Percentiles rank a stretch among this genome's conserved stretches.
Conservation (phyloP, 176 grass and related monocot species). For the Carex cristatella region DNA sequence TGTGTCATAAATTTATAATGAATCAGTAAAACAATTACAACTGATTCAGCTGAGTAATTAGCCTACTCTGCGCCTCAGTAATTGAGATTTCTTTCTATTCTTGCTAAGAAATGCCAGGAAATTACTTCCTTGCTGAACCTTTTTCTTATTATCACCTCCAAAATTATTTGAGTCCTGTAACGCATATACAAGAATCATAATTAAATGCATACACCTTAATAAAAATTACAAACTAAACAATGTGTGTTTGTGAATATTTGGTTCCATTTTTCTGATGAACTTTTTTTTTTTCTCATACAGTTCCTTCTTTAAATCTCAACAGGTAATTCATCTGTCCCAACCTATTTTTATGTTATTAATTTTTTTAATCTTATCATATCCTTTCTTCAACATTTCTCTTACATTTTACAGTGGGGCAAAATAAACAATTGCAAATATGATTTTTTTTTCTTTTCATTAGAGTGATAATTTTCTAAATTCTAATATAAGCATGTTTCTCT, state of each 20-base stretch:
- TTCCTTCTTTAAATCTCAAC: neutral
- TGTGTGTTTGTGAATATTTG: neutral
- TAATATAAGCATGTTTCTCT: neutral
- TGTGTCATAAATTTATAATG: neutral
- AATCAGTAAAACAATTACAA: constrained; percentile 6
- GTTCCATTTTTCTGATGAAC: neutral
- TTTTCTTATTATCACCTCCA: constrained; percentile 43
- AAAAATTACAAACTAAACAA: neutral
- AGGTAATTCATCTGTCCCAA: neutral
- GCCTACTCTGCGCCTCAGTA: constrained; percentile 12
- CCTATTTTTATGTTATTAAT: neutral
- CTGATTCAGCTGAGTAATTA: neutral
- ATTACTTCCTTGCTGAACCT: constrained; percentile 37
- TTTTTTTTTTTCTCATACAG: too few relatives aligned
- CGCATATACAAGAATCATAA: neutral
- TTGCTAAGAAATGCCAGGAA: constrained; percentile 56
- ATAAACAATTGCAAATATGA: neutral
- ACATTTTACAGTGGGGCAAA: neutral
- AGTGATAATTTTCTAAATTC: neutral
- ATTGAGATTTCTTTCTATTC: constrained; percentile 34
- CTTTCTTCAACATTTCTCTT: neutral
- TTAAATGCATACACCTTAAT: neutral
- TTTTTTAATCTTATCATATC: neutral
- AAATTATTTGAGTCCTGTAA: constrained; percentile 35
- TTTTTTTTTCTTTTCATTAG: neutral